Evolutionary conservation across 192 early-diverging fungal species (phyloP).

Genomic region (Coemansia sp.): DNA sequence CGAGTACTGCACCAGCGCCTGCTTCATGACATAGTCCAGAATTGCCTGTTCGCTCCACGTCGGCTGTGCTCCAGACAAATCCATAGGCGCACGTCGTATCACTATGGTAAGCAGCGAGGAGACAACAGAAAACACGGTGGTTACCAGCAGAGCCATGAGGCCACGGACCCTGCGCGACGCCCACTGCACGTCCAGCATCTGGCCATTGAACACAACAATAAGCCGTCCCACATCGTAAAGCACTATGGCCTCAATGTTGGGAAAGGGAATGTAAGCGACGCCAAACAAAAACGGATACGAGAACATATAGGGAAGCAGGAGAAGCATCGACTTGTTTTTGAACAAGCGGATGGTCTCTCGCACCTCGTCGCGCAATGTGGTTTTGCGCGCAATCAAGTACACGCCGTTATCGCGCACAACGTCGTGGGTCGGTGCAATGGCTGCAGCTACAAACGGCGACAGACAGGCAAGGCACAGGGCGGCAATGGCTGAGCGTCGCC

Average conservation of each 20-base stretch:
- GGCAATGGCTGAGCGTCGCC: constrained; percentile 12
- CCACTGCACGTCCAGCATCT: constrained; percentile 36
- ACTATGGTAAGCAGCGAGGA: constrained; percentile 14
- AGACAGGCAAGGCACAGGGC: constrained; percentile 20
- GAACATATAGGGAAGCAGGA: constrained; percentile 38
- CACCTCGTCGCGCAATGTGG: constrained; percentile 14
- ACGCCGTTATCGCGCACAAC: constrained; percentile 43
- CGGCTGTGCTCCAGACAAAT: constrained; percentile 9
- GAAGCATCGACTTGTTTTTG: constrained; percentile 22
- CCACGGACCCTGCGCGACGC: constrained; percentile 24
- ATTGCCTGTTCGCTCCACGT: constrained; percentile 3
- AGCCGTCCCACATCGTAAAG: constrained; percentile 36
- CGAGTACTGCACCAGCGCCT: constrained; percentile 5
- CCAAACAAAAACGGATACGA: constrained; percentile 34
- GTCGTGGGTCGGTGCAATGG: constrained; percentile 27
- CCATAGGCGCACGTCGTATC: constrained; percentile 1
- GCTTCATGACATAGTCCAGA: constrained; percentile 7
- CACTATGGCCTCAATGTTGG: constrained; percentile 20
- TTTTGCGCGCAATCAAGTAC: constrained; percentile 29
- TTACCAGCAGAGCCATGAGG: constrained; percentile 5
- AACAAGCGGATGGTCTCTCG: constrained; percentile 23
- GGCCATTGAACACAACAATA: constrained; percentile 25
- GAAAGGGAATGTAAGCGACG: constrained; percentile 22
- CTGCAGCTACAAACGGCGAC: constrained; percentile 17
- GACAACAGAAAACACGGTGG: constrained; percentile 4